Evolutionary conservation across 805 yeast species (phyloP).

Genomic region (Crinitomyces ghanaensis): DNA sequence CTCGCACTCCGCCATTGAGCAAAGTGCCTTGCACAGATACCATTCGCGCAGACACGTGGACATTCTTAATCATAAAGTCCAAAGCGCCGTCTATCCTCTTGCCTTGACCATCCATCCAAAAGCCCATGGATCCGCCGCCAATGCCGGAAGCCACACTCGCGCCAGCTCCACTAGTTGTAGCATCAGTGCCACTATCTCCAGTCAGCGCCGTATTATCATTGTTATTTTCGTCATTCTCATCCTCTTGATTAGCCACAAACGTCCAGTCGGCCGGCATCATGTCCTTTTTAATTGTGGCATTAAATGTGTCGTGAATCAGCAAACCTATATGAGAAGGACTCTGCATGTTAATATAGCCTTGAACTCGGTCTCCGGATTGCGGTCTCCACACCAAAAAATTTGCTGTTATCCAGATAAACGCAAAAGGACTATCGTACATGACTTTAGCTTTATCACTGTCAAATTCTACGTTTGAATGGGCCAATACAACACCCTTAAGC

Average conservation of each 20-base stretch:
- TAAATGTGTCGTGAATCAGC: slow-evolving; percentile 84
- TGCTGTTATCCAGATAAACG: slow-evolving; percentile 76
- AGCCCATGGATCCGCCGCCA: slow-evolving; percentile 46
- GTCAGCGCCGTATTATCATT: too few relatives aligned
- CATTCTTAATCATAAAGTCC: slow-evolving; percentile 57
- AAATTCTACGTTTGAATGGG: slow-evolving; percentile 57
- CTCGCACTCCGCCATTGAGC: slow-evolving; percentile 40
- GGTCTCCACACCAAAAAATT: slow-evolving; percentile 88
- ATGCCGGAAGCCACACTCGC: slow-evolving; percentile 1
- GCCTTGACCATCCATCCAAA: slow-evolving; percentile 76
- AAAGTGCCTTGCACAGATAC: slow-evolving; percentile 85
- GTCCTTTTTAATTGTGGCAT: slow-evolving; percentile 79
- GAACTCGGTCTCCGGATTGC: slow-evolving; percentile 69
- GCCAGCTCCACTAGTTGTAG: slow-evolving; percentile 3
- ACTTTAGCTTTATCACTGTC: slow-evolving; percentile 51
- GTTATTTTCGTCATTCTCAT: slow-evolving; percentile 29
- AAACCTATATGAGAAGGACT: slow-evolving; percentile 92
- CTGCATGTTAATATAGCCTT: slow-evolving; percentile 85
- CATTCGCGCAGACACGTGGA: slow-evolving; percentile 61
- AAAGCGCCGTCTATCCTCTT: slow-evolving; percentile 73
- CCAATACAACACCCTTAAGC: slow-evolving; percentile 73
- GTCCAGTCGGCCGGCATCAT: slow-evolving; percentile 82
- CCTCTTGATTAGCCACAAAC: slow-evolving; percentile 70
- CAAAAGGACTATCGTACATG: slow-evolving; percentile 72
- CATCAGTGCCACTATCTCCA: slow-evolving; percentile 11